Evolutionary conservation across 2,329 filamentous ascomycete species (phyloP), one percentile per base, ranked within the genome.

Genomic region (Claviceps citrina): DNA sequence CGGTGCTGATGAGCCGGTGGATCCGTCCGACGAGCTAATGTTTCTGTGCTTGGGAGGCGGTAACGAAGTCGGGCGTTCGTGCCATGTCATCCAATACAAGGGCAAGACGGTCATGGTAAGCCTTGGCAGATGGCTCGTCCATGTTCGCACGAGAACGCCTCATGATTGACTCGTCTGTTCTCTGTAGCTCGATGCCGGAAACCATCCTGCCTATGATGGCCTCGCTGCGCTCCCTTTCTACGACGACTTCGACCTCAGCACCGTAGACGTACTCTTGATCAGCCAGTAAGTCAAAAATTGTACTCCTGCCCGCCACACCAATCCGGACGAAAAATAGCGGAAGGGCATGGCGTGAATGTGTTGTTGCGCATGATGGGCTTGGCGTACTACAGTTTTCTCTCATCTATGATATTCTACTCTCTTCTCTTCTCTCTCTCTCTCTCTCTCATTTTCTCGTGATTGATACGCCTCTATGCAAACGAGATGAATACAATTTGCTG

Each of bases 51-150:
- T 98, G 28, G 91, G 91, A 45, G 91, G 91, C 45, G 91, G 91
- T 50, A 96, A 95, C 60, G 91, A 98, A 63, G 91, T 98, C 46
- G 91, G 91, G 40, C 74, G 91, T 49, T 96, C 91, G 49, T 96
- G 91, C 61, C 91, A 98, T 58, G 94, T 98, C 51, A 78, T 98
- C 44, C 86, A 96, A 56, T 98, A 98, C 73, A 98, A 96, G 64
- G 91, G 91, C 46, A 98, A 98, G 63, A 96, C 89, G 5, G 85
- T 98, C 50, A 98, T 98, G 91, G 86, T 93, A 67, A 51, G 54
- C n/a, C n/a, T n/a, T n/a, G n/a, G 39, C 16, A 34, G 16, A 19
- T 12, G 2, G 9, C 12, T 16, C 5, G 20, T 28, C 18, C 19
- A 16, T 25, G 33, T 24, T 31, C 18, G 5, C 31, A 30, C 26